Conservation (phyloP, 169 alveolate genomes). For the Cryptosporidium bovis region DNA sequence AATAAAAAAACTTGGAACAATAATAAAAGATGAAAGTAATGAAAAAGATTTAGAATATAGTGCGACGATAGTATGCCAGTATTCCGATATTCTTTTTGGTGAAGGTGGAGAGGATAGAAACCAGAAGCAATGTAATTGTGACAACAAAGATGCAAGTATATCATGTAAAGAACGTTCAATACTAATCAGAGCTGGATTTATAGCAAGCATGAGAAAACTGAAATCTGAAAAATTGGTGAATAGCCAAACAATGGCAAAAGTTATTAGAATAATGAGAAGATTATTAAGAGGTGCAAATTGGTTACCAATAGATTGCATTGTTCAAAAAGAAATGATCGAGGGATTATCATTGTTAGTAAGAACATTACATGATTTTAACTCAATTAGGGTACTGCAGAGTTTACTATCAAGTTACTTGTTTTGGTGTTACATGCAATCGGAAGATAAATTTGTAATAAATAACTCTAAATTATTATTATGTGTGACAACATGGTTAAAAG, state of each 20-base stretch:
- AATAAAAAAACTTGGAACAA: conserved; percentile 21
- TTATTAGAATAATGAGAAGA: conserved; percentile 19
- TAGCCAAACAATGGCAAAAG: conserved; percentile 10
- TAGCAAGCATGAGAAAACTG: conserved; percentile 17
- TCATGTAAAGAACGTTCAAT: conserved; percentile 36
- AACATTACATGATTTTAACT: conserved; percentile 17
- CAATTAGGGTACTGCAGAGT: conserved; percentile 24
- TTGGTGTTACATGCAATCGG: conserved; percentile 63
- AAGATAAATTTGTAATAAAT: conserved; percentile 18
- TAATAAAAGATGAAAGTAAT: conserved; percentile 19
- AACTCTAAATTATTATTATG: conserved; percentile 34
- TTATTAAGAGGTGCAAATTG: conserved; percentile 15
- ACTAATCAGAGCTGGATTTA: conserved; percentile 35
- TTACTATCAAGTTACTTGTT: conserved; percentile 24
- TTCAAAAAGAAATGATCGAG: conserved; percentile 40
- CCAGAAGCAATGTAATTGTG: conserved; percentile 3
- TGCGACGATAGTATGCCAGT: conserved; percentile 26
- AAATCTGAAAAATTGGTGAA: conserved; percentile 7
- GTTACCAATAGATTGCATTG: conserved; percentile 4
- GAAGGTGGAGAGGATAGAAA: conserved; percentile 6
- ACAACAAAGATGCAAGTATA: background rate
- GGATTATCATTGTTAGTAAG: conserved; percentile 33
- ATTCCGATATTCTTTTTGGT: conserved; percentile 35
- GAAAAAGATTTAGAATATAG: conserved; percentile 17
- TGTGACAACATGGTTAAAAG: conserved; percentile 49